These are phyloP conservation scores for Rhododendron simsii DNA, from an alignment of 148 eudicot species.

Conservation along the genomic window DNA sequence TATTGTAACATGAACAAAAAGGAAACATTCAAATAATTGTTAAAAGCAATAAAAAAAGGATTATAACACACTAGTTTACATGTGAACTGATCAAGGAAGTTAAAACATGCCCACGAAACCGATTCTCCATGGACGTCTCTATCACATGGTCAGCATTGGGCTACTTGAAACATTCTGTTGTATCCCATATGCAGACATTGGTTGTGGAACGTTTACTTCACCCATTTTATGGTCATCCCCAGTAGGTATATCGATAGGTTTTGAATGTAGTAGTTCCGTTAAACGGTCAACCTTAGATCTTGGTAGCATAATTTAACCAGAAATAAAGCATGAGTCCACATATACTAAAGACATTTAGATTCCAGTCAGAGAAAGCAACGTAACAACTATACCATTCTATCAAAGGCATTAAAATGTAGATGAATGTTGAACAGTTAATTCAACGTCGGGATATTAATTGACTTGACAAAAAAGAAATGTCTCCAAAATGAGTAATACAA, in stretches of 20 bases:
- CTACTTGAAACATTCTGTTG: constrained; percentile 11
- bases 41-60: background rate
- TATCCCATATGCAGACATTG: constrained; percentile 23
- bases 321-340: background rate
- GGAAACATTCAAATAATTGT: background rate
- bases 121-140: constrained; percentile 19
- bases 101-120: constrained; percentile 19
- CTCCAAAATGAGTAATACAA: background rate
- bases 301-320: constrained; percentile 15
- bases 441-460: background rate
- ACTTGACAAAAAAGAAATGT: background rate
- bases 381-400: background rate
- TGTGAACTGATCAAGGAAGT: constrained; percentile 45
- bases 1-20: background rate
- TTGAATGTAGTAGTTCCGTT: constrained; percentile 51
- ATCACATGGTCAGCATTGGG: constrained; percentile 17
- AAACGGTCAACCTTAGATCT: constrained; percentile 70
- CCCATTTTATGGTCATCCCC: constrained; percentile 22
- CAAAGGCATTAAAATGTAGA: background rate
- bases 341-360: background rate
- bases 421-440: background rate
- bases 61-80: constrained; percentile 31
- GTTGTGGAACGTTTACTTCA: constrained; percentile 24
- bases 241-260: constrained; percentile 35
- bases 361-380: background rate